phyloP scores from a whole-genome alignment of 805 yeast species.

The Wickerhamomyces chaumierensis region DNA sequence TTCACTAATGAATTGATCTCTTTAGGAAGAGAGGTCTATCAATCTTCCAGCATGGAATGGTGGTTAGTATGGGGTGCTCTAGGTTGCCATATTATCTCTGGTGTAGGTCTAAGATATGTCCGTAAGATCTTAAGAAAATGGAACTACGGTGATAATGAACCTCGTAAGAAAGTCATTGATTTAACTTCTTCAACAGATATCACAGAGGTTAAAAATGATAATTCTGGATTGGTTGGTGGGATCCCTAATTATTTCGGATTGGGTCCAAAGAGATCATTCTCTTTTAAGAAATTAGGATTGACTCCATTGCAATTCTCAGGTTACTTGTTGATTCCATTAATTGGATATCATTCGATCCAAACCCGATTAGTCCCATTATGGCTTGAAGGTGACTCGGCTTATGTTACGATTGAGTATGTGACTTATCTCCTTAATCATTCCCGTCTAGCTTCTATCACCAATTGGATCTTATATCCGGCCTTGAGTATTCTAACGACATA shows the following conservation, averaged over 20 bases:
- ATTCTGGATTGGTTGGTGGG: conserved; percentile 53
- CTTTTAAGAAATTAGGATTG: conserved; percentile 32
- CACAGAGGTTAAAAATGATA: conserved; percentile 27
- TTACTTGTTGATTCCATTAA: conserved; percentile 33
- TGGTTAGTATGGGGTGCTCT: conserved; percentile 35
- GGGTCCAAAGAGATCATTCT: conserved; percentile 37
- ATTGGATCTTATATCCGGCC: conserved; percentile 21
- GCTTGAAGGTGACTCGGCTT: conserved; percentile 55
- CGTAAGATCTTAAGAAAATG: conserved; percentile 17
- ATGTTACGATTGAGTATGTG: conserved; percentile 41
- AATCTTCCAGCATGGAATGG: conserved; percentile 38
- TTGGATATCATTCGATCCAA: conserved; percentile 34
- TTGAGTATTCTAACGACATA: conserved; percentile 32
- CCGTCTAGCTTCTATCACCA: conserved; percentile 17
- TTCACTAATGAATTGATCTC: conserved; percentile 44
- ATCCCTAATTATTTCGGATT: conserved; percentile 38
- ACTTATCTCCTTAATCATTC: conserved; percentile 25
- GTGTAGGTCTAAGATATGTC: conserved; percentile 33
- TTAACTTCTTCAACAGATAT: conserved; percentile 4
- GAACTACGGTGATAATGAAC: conserved; percentile 7
- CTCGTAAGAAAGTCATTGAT: conserved; percentile 2
- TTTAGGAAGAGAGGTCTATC: conserved; percentile 52
- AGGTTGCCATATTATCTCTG: conserved; percentile 40
- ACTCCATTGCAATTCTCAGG: conserved; percentile 56
- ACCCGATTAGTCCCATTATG: conserved; percentile 38